Evolutionary conservation across 148 eudicot species (phyloP).

Genomic region (Persicaria maculosa): DNA sequence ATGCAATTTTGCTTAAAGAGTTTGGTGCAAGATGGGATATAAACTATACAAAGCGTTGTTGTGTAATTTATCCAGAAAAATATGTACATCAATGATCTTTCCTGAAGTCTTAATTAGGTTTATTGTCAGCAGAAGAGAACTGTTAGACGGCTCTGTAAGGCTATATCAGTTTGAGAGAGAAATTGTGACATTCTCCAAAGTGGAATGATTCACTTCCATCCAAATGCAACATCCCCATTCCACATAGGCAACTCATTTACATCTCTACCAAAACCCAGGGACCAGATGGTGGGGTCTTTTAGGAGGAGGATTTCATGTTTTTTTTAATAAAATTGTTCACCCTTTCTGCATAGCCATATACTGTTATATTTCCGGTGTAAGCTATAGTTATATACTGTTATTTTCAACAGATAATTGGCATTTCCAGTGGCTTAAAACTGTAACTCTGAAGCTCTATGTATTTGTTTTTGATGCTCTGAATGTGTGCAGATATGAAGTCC

Average conservation of each 20-base stretch:
- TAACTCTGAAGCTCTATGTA: not conserved
- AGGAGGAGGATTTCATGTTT: too few relatives aligned
- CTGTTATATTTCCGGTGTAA: not conserved
- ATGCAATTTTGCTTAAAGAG: too few relatives aligned
- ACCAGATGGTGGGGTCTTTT: too few relatives aligned
- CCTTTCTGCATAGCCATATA: not conserved
- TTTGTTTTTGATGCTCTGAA: not conserved
- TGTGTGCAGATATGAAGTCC: slow-evolving; percentile 86
- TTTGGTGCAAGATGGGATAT: not conserved
- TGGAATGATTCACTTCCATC: slow-evolving; percentile 89
- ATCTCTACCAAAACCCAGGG: not conserved
- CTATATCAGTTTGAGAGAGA: too few relatives aligned
- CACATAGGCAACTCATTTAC: not conserved
- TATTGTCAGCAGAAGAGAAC: not conserved
- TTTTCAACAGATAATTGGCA: not conserved
- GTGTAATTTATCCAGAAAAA: not conserved
- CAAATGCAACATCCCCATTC: slow-evolving; percentile 32
- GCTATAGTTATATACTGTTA: not conserved
- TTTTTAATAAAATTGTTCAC: not conserved
- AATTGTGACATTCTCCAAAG: slow-evolving; percentile 16
- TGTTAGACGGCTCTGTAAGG: not conserved
- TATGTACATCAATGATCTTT: not conserved
- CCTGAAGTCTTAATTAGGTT: not conserved
- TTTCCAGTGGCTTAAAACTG: slow-evolving; percentile 2
- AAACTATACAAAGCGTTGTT: not conserved